Base-by-base conservation (phyloP, 305 asterid species). In the Euphrasia arctica region DNA sequence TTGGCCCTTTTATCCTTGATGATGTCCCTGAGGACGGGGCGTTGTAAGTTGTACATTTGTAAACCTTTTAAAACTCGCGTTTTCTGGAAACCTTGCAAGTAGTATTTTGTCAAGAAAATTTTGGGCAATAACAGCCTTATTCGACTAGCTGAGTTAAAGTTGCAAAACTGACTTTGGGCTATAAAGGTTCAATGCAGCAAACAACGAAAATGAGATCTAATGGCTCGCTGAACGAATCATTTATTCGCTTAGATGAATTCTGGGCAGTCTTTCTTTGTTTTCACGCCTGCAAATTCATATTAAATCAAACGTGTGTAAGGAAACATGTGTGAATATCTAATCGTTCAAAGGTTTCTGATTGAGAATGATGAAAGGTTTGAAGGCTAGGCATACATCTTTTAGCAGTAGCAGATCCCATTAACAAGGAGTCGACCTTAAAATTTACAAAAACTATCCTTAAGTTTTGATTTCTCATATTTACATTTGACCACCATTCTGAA, bases 1-100 rank as follows among this genome's bases (percentile, higher is more conserved):
- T 89, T 34, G 98, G 98, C 13, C 88, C 88, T 0, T 82, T 89
- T 77, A 90, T 84, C 76, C 95, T 92, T 66, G 96, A 92, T 10
- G 95, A 89, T 54, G 86, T 89, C 62, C 94, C 95, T 34, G 78
- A 78, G 15, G 41, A 4, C 28, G 79, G 77, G n/a, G 11, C 48
- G 10, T 11, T 42, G 48, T 45, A 45, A 45, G 14, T 45, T 45
- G 13, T 11, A 11, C 15, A 11, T 15, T 1, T 45, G 50, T 45
- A 45, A 45, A 45, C 50, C 50, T n/a, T n/a, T n/a, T n/a, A n/a
- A n/a, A n/a, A n/a, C n/a, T n/a, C n/a, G n/a, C n/a, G n/a, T n/a
- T n/a, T n/a, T n/a, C n/a, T n/a, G n/a, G n/a, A n/a, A n/a, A n/a
- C n/a, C n/a, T n/a, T n/a, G n/a, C n/a, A n/a, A n/a, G n/a, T n/a